phyloP scores from a whole-genome alignment of 2,329 filamentous ascomycete species.

The Aureobasidium sp. region DNA sequence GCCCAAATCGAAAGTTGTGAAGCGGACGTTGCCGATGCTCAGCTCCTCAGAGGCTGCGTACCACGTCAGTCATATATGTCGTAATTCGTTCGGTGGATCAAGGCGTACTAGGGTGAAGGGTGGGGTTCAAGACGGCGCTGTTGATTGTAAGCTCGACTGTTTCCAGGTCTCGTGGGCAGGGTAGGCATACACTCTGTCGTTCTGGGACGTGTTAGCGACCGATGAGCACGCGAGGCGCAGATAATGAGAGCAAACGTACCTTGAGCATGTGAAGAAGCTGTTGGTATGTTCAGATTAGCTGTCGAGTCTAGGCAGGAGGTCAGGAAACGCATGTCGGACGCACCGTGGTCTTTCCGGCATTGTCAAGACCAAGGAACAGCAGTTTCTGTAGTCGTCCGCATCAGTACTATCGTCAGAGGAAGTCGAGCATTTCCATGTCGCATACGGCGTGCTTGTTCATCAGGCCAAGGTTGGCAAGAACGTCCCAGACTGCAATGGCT shows the following conservation, averaged over 20 bases:
- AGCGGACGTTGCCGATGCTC: conserved; percentile 70
- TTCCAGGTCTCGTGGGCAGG: neutral
- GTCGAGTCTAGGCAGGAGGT: neutral
- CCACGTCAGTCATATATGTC: neutral
- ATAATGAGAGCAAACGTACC: conserved; percentile 48
- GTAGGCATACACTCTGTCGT: conserved; percentile 62
- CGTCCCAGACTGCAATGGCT: conserved; percentile 65
- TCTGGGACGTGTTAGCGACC: conserved; percentile 38
- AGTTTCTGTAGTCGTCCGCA: conserved; percentile 51
- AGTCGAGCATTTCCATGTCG: neutral
- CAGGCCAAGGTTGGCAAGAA: conserved; percentile 78
- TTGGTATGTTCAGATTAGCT: conserved; percentile 13
- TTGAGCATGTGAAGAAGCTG: conserved; percentile 86
- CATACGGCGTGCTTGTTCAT: conserved; percentile 77
- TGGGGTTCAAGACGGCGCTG: conserved; percentile 74
- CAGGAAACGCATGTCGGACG: conserved; percentile 12
- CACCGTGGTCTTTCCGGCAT: conserved; percentile 83
- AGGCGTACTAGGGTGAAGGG: conserved; percentile 76
- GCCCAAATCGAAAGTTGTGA: conserved; percentile 90
- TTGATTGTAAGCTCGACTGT: conserved; percentile 9
- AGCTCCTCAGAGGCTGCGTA: conserved; percentile 78
- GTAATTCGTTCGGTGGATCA: neutral
- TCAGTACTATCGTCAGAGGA: neutral
- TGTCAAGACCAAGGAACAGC: conserved; percentile 86
- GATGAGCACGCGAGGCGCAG: neutral